These are phyloP conservation scores for Diutina pseudorugosa DNA, from an alignment of 1,139 yeast genomes.

Conservation along the genomic window DNA sequence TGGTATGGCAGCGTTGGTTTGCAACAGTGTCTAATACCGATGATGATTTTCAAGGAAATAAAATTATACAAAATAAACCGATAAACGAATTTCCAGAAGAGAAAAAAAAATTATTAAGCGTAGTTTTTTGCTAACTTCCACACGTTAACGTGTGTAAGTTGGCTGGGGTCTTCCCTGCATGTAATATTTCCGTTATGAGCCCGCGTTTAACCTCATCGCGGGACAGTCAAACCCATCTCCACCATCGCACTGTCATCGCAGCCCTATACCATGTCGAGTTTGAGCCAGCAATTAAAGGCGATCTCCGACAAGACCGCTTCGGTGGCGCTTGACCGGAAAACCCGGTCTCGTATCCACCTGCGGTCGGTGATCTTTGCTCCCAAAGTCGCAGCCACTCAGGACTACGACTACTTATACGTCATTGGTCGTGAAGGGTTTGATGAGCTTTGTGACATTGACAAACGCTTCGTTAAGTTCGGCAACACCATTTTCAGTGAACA, in stretches of 20 bases:
- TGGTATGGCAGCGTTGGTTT: conserved; percentile 13
- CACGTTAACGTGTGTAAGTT: too few relatives aligned
- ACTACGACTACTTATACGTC: conserved; percentile 69
- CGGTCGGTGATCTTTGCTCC: conserved; percentile 82
- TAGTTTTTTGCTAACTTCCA: too few relatives aligned
- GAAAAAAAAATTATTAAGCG: too few relatives aligned
- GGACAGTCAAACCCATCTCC: neutral
- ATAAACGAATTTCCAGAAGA: too few relatives aligned
- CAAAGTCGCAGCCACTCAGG: conserved; percentile 84
- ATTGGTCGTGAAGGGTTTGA: conserved; percentile 67
- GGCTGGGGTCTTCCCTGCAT: neutral
- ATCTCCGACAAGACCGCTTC: conserved; percentile 59
- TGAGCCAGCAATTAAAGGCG: conserved; percentile 72
- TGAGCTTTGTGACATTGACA: conserved; percentile 59
- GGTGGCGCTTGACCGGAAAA: conserved; percentile 75
- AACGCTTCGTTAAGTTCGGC: conserved; percentile 59
- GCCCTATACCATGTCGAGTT: conserved; percentile 31
- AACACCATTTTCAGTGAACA: conserved; percentile 72
- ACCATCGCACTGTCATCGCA: neutral
- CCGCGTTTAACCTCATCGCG: neutral
- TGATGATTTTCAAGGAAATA: neutral
- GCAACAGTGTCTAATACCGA: neutral
- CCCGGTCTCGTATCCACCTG: conserved; percentile 77
- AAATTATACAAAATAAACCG: too few relatives aligned
- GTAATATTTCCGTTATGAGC: neutral